phyloP scores from a whole-genome alignment of 768 basidiomycete genomes.

The Mycena maculata region DNA sequence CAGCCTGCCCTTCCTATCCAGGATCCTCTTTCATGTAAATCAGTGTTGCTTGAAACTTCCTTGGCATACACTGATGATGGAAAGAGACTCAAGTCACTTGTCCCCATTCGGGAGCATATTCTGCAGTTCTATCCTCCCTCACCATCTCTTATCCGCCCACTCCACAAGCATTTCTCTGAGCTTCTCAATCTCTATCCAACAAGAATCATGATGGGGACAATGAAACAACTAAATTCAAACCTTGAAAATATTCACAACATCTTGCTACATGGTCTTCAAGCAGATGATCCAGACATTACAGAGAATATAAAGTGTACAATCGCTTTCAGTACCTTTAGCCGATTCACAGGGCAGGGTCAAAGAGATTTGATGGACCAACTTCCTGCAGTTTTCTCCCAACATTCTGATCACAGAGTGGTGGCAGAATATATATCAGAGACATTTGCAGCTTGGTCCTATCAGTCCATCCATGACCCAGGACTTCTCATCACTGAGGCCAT shows the following conservation, averaged over 20 bases:
- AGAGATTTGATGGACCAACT: background rate
- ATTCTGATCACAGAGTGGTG: background rate
- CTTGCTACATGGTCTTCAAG: background rate
- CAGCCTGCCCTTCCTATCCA: background rate
- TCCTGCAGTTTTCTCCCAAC: background rate
- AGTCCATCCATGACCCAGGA: too few species aligned
- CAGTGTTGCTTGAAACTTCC: background rate
- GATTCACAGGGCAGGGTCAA: too few species aligned
- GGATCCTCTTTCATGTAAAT: background rate
- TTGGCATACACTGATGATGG: too few species aligned
- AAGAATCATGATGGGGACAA: background rate
- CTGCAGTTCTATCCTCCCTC: too few species aligned
- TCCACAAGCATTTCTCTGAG: too few species aligned
- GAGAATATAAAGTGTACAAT: too few species aligned
- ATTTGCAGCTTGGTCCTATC: background rate
- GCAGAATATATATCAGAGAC: background rate
- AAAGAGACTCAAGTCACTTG: too few species aligned
- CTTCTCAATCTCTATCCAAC: background rate
- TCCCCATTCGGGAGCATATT: too few species aligned
- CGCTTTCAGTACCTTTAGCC: too few species aligned
- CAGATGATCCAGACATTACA: too few species aligned
- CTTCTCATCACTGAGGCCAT: too few species aligned
- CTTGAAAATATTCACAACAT: background rate
- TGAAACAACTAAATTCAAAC: background rate
- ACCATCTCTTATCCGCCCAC: too few species aligned